A percentile compares a stretch with the other conserved stretches of the same genome.
These are phyloP conservation scores for Theobroma cacao DNA, from an alignment of 345 rosid species.

Conservation along the genomic window DNA sequence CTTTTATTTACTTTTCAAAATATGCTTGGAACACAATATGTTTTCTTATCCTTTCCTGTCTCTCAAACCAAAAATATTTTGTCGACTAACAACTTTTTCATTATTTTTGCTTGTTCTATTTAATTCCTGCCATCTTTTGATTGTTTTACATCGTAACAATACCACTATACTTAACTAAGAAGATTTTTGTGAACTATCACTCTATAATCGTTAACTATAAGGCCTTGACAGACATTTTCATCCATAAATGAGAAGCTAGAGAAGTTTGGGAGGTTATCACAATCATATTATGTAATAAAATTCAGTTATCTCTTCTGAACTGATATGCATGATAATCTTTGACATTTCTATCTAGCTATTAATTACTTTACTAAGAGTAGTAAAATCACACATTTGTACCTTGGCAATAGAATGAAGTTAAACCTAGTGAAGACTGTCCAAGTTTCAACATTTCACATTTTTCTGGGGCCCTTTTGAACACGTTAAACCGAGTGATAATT, in stretches of 20 bases:
- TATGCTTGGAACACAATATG: background rate
- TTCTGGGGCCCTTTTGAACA: too few species aligned
- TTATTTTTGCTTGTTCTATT: background rate
- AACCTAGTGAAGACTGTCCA: background rate
- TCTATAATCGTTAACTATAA: background rate
- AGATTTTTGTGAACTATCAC: background rate
- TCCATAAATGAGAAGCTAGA: background rate
- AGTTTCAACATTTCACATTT: too few species aligned
- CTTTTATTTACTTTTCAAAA: background rate
- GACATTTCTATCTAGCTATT: background rate
- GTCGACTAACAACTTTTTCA: too few species aligned
- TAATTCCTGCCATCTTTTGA: background rate
- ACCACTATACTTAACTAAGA: background rate
- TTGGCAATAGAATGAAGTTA: background rate
- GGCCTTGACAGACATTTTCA: background rate
- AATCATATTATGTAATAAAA: background rate
- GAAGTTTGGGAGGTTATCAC: background rate
- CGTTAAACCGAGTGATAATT: background rate
- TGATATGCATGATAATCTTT: background rate
- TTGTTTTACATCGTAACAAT: background rate
- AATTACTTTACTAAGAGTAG: background rate
- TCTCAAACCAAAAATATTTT: background rate
- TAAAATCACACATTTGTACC: background rate
- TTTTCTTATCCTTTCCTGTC: background rate
- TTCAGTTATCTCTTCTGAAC: background rate